These are phyloP conservation scores for Strobilomyces dryophilus DNA, from an alignment of 768 basidiomycete species.

Conservation along the genomic window DNA sequence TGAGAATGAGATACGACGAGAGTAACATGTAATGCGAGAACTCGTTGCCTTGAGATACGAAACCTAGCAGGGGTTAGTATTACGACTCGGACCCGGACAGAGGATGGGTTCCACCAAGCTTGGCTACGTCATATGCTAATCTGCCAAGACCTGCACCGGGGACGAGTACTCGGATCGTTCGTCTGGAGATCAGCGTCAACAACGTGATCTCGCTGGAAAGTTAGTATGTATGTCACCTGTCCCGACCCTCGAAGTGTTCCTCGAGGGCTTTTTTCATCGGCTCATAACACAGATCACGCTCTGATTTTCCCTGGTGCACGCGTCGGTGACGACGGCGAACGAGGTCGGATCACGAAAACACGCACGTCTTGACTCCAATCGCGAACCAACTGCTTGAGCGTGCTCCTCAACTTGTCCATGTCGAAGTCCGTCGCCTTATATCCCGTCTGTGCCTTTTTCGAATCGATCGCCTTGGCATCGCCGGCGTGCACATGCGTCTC, in stretches of 20 bases:
- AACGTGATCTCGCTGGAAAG: not conserved
- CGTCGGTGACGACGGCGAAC: not conserved
- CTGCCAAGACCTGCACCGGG: slow-evolving; percentile 90
- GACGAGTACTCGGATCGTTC: slow-evolving; percentile 68
- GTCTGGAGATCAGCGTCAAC: slow-evolving; percentile 31
- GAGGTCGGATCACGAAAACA: not conserved
- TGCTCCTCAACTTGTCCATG: slow-evolving; percentile 89
- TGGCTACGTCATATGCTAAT: slow-evolving; percentile 84
- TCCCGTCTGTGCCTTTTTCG: slow-evolving; percentile 18
- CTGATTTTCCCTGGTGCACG: slow-evolving; percentile 49
- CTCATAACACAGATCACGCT: slow-evolving; percentile 14
- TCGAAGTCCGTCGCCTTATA: slow-evolving; percentile 65
- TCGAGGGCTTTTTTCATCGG: slow-evolving; percentile 79
- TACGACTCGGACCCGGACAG: not conserved
- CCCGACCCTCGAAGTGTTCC: slow-evolving; percentile 47
- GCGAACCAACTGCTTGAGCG: slow-evolving; percentile 87
- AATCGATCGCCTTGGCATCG: slow-evolving; percentile 6
- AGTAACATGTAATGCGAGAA: slow-evolving; percentile 96
- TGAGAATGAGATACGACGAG: slow-evolving; percentile 82
- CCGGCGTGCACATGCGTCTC: slow-evolving; percentile 29
- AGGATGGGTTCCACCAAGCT: slow-evolving; percentile 50
- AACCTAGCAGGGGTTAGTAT: slow-evolving; percentile 25
- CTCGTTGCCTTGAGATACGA: slow-evolving; percentile 76
- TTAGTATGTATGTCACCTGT: slow-evolving; percentile 43
- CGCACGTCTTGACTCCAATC: slow-evolving; percentile 87